Conservation (phyloP, 257 asterid genomes). For the Plantago ovata region DNA sequence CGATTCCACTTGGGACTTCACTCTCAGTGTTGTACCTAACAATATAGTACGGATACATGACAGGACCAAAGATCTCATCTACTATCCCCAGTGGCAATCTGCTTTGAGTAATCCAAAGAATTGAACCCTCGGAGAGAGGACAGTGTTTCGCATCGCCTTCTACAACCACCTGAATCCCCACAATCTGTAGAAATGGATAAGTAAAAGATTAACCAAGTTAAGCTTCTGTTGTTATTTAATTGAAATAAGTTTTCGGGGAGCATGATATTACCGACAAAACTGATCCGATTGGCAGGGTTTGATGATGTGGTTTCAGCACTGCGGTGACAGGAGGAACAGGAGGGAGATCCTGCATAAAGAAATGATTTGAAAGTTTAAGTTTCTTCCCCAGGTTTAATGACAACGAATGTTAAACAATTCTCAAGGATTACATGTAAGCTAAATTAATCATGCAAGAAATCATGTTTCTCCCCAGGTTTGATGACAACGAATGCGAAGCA, state of each 20-base stretch:
- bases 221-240: too few relatives aligned
- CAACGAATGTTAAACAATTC: neutral
- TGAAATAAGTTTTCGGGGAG: constrained; percentile 1
- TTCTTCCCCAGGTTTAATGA: too few relatives aligned
- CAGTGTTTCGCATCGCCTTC: constrained; percentile 84
- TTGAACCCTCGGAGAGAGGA: constrained; percentile 84
- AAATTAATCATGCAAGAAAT: too few relatives aligned
- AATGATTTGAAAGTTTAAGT: neutral
- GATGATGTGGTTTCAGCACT: constrained; percentile 70
- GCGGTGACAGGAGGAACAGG: constrained; percentile 76
- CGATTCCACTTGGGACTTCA: constrained; percentile 69
- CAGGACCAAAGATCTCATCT: constrained; percentile 93
- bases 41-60: constrained; percentile 81
- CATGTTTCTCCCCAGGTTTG: too few relatives aligned
- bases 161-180: constrained; percentile 73
- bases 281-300: constrained; percentile 66
- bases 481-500: neutral
- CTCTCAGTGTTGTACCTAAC: constrained; percentile 76
- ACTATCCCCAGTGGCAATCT: constrained; percentile 73
- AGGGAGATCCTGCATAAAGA: constrained; percentile 63
- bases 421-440: neutral
- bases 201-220: constrained; percentile 2
- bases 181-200: constrained; percentile 39
- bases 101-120: constrained; percentile 79
- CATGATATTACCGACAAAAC: constrained; percentile 58